phyloP scores from a whole-genome alignment of 2,329 filamentous ascomycete species.

The Epichloe scottii region DNA sequence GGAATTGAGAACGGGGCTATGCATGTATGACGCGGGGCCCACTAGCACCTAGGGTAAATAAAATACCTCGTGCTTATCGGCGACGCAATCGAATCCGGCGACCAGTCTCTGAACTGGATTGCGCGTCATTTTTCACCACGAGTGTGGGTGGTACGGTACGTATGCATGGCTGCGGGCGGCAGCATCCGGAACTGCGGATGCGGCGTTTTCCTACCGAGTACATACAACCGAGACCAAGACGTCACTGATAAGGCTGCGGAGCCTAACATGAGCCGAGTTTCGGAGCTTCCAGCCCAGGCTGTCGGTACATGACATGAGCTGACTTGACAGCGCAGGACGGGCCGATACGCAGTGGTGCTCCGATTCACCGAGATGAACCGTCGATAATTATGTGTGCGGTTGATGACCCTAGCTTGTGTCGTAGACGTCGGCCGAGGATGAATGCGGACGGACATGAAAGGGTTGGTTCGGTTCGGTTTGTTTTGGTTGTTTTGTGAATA shows the following conservation, averaged over 20 bases:
- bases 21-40: no score
- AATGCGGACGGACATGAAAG: not conserved
- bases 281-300: not conserved
- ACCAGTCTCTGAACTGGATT: no score
- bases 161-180: not conserved
- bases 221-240: not conserved
- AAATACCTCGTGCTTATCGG: no score
- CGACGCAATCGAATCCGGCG: no score
- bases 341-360: not conserved
- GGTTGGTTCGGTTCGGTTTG: no score
- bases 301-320: no score
- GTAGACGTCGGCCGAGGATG: not conserved
- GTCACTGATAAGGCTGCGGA: conserved; percentile 3
- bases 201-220: no score
- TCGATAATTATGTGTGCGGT: not conserved
- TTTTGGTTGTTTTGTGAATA: no score
- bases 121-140: no score
- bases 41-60: no score
- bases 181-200: not conserved
- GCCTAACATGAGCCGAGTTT: not conserved
- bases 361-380: not conserved
- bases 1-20: no score
- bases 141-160: not conserved
- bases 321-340: not conserved
- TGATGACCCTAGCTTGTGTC: no score